Base-by-base conservation (phyloP, 495 filamentous ascomycete species). In the Xylaria acuta region DNA sequence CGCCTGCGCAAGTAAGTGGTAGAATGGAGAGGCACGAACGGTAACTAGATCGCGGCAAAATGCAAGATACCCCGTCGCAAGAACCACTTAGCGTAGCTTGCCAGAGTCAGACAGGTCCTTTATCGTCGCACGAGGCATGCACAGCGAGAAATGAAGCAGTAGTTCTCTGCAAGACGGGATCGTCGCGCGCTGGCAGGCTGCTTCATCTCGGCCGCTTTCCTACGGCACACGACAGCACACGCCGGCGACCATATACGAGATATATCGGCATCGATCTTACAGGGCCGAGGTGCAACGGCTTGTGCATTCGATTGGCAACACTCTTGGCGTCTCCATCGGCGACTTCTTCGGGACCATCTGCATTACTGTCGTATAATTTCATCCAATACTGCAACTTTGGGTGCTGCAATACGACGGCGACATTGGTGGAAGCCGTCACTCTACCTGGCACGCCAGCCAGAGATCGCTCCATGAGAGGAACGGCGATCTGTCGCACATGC, bases 131-230 rank as follows among this genome's bases (percentile, higher is more conserved):
- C 56, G 36, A 59, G 54, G 43, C 27, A 62, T 69, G 66, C 67
- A 62, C 54, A 60, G 40, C 40, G 51, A 66, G 51, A 53, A 66
- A 60, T 72, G 53, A 60, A 34, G 51, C 62, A 9, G 36, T 58
- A 54, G 51, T 59, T 27, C 62, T 51, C 63, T 72, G 70, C 70
- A 58, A 49, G 27, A 60, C 70, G 70, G 53, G 40, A 72, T 14
- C 22, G 38, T 22, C 16, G 51, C 54, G 40, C 45, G 38, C 49
- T 47, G 51, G 62, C 62, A 59, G 49, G 25, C 51, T 59, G 69
- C 69, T 58, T 59, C 70, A 59, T 67, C 53, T 38, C 63, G 51
- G 45, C 34, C 27, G 70, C 45, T 32, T 64, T 22, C 63, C 18
- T 32, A 67, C 51, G 51, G 47, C 51, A 32, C 70, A 59, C 45